phyloP scores from a whole-genome alignment of 768 basidiomycete species.

The Lyophyllum shimeji region DNA sequence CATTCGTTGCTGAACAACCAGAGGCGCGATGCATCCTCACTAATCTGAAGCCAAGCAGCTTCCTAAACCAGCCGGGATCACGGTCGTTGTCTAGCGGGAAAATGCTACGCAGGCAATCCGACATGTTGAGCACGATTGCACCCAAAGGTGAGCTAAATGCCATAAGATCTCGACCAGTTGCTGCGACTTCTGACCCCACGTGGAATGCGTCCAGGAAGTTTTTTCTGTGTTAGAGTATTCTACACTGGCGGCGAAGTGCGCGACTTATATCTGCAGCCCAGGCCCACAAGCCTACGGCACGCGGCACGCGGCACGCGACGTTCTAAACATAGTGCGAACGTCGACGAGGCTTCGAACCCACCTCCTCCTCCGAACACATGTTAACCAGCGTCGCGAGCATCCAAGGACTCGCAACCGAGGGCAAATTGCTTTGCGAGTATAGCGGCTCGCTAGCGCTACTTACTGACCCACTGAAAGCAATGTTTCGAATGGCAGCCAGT shows the following conservation, averaged over 20 bases:
- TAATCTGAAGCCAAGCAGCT: background rate
- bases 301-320: background rate
- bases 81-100: background rate
- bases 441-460: background rate
- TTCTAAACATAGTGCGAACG: background rate
- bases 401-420: background rate
- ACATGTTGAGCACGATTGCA: background rate
- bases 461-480: background rate
- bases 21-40: background rate
- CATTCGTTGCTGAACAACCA: too few relatives aligned
- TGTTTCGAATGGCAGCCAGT: background rate
- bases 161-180: background rate
- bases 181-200: background rate
- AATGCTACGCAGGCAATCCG: background rate
- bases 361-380: background rate
- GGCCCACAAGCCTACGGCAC: background rate
- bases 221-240: background rate
- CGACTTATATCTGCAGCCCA: background rate
- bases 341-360: background rate
- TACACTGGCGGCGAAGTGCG: background rate
- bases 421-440: background rate
- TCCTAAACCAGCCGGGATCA: too few relatives aligned
- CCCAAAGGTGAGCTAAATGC: background rate
- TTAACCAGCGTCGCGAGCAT: background rate
- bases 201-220: too few relatives aligned